Evolutionary conservation across 257 asterid species (phyloP), one percentile per base, ranked within the genome.

Genomic region (Rhazya stricta): DNA sequence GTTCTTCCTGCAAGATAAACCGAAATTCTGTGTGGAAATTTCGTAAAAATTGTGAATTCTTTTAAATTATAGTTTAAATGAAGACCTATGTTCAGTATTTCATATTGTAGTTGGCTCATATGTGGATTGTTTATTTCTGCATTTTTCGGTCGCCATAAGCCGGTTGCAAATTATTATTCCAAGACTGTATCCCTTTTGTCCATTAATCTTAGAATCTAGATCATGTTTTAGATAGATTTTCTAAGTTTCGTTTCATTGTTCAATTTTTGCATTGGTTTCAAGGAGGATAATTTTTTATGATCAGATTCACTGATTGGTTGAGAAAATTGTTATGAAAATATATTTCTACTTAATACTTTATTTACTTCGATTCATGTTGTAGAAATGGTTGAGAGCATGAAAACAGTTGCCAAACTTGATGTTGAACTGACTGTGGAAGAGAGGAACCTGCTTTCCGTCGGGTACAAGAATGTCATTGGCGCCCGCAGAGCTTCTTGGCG

Each of bases 401-500:
- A 93, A 60, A 76, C 82, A 75, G 90, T 91, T 19, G 97, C 98
- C 61, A 88, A 85, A 75, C 92, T 89, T 72, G 93, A 86, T 29
- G 97, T 88, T 73, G 97, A 93, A 86, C 88, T 93, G 68, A 79
- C 98, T 5, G 96, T 89, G 43, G 98, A 93, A 51, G 98, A 93
- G 74, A 86, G 98, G 83, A 93, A 91, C 86, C 89, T 93, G 67
- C 91, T 93, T n/a, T 93, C 98, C 2, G 98, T 93, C 32, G 98
- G 98, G 46, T 93, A 93, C 91, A 93, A 91, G 86, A 93, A 93
- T 62, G 98, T 93, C 50, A 93, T 93, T n/a, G 98, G 98, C 41
- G 98, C 98, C 3, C 87, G 98, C 34, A 83, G 98, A 82, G 98
- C 98, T 41, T 93, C 98, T 0, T 93, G 98, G 98, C 86, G 98